Percentiles rank a stretch among this genome's conserved stretches.
These are phyloP conservation scores for Protomyces inouyei DNA, from an alignment of 1,139 yeast species.

Conservation along the genomic window DNA sequence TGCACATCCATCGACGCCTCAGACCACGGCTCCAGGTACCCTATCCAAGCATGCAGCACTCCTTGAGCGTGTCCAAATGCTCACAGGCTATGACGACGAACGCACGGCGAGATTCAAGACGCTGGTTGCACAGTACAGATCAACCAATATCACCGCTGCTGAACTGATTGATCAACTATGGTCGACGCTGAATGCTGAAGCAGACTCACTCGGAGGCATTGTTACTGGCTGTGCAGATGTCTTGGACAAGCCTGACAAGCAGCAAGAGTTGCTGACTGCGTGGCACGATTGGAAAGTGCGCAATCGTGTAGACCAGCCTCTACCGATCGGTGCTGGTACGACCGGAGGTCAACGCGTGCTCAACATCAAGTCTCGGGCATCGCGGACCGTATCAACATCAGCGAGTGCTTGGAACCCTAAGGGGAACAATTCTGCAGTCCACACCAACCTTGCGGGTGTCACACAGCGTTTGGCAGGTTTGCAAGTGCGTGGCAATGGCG, in stretches of 20 bases:
- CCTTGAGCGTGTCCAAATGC: slow-evolving; percentile 7
- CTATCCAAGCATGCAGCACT: slow-evolving; percentile 17
- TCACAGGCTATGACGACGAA: slow-evolving; percentile 14
- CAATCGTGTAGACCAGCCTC: slow-evolving; percentile 2
- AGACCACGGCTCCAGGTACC: neutral
- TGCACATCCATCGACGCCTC: neutral
- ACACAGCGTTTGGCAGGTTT: slow-evolving; percentile 1
- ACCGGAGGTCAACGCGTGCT: slow-evolving; percentile 21
- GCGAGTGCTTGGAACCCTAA: slow-evolving; percentile 28
- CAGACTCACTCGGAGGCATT: slow-evolving; percentile 24
- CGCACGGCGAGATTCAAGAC: slow-evolving; percentile 20
- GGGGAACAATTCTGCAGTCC: slow-evolving; percentile 1
- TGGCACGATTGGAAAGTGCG: slow-evolving; percentile 30
- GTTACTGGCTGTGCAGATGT: slow-evolving; percentile 24
- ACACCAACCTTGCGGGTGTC: neutral
- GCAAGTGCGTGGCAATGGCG: slow-evolving; percentile 5
- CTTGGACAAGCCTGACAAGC: slow-evolving; percentile 22
- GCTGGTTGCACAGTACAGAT: slow-evolving; percentile 19
- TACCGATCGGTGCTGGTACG: slow-evolving; percentile 1
- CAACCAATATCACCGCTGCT: slow-evolving; percentile 21
- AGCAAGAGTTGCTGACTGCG: slow-evolving; percentile 26
- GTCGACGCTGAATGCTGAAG: slow-evolving; percentile 1
- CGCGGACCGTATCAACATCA: slow-evolving; percentile 23
- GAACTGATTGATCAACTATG: slow-evolving; percentile 23
- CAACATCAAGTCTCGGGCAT: slow-evolving; percentile 25